These are phyloP conservation scores for Prunus mume DNA, from an alignment of 306 rosid species.

Conservation along the genomic window DNA sequence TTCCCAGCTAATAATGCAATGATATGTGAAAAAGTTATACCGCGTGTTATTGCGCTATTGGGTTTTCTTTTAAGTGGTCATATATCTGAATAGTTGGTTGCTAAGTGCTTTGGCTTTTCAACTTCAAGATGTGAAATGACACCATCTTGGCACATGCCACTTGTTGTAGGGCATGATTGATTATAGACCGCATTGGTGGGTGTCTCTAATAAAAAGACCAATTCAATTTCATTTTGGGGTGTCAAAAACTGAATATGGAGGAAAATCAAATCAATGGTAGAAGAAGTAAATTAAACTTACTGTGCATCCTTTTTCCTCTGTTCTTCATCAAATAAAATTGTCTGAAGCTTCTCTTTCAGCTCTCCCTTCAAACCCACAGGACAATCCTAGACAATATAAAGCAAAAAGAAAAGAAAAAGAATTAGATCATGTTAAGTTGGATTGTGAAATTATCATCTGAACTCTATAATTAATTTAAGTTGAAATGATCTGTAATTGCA, in stretches of 20 bases:
- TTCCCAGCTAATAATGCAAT: too few relatives aligned
- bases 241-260: not conserved
- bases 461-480: not conserved
- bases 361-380: constrained; percentile 56
- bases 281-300: constrained; percentile 35
- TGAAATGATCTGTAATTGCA: not conserved
- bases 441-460: not conserved
- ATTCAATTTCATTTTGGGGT: not conserved
- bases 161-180: constrained; percentile 5
- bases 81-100: constrained; percentile 3
- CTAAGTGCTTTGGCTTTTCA: constrained; percentile 7
- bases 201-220: constrained; percentile 11
- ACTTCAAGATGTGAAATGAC: constrained; percentile 14
- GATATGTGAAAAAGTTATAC: too few relatives aligned
- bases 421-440: not conserved
- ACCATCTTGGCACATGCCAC: constrained; percentile 25
- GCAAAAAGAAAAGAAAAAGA: not conserved
- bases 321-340: constrained; percentile 64
- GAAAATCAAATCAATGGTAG: not conserved
- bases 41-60: too few relatives aligned
- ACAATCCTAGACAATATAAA: constrained; percentile 33
- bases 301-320: constrained; percentile 55
- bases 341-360: constrained; percentile 63
- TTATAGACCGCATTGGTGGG: constrained; percentile 3
- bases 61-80: not conserved